Percentiles rank a stretch among this genome's conserved stretches.
These are phyloP conservation scores for Capsicum pubescens DNA, from an alignment of 257 asterid species.

Conservation along the genomic window DNA sequence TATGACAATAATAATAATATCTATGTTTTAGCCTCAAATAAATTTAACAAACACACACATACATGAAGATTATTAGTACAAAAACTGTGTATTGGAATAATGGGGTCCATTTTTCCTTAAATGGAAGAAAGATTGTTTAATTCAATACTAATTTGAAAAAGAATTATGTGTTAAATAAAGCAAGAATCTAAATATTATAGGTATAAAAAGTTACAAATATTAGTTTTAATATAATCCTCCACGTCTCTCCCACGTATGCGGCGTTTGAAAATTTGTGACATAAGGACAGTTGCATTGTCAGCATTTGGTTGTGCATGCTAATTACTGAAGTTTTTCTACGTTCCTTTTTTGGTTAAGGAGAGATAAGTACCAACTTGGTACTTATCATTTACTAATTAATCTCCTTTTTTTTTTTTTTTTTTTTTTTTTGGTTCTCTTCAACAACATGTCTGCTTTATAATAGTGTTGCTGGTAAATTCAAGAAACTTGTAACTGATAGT, in stretches of 20 bases:
- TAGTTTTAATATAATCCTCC: not conserved
- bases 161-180: not conserved
- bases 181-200: too few relatives aligned
- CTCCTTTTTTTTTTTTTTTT: not conserved
- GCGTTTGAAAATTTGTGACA: not conserved
- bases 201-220: not conserved
- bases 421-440: not conserved
- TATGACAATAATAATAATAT: too few relatives aligned
- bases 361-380: not conserved
- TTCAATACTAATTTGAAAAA: too few relatives aligned
- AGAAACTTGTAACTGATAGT: not conserved
- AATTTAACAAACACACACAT: too few relatives aligned
- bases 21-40: too few relatives aligned
- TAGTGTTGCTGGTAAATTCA: not conserved
- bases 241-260: not conserved
- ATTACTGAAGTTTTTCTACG: not conserved
- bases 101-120: too few relatives aligned
- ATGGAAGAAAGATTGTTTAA: too few relatives aligned
- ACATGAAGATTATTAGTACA: not conserved
- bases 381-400: too few relatives aligned
- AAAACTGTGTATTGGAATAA: not conserved
- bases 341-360: not conserved
- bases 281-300: not conserved
- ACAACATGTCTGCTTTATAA: too few relatives aligned
- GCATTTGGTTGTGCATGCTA: not conserved